A percentile compares a stretch with the other conserved stretches of the same genome.
Conservation (phyloP, 192 early-diverging fungal genomes). For the Podochytrium sp. region DNA sequence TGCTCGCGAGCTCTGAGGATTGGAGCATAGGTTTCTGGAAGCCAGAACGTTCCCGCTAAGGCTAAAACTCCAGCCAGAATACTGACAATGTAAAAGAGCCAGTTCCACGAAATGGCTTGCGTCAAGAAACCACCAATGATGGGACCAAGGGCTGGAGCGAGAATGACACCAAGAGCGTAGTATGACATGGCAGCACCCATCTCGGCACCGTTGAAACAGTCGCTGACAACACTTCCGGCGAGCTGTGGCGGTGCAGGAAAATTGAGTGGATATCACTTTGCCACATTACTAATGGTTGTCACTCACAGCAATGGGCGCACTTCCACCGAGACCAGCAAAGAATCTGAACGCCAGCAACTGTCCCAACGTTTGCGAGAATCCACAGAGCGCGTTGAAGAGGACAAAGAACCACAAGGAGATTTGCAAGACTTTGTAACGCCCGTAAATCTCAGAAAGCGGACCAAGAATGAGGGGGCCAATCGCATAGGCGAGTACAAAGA, state of each 20-base stretch:
- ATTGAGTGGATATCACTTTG: neutral
- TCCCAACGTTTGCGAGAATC: constrained; percentile 37
- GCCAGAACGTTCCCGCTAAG: constrained; percentile 51
- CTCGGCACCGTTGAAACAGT: constrained; percentile 53
- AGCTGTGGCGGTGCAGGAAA: too few species aligned
- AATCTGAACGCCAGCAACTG: constrained; percentile 52
- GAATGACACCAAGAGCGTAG: constrained; percentile 53
- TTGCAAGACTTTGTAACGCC: constrained; percentile 51
- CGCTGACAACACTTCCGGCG: constrained; percentile 52
- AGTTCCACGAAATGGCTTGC: constrained; percentile 54
- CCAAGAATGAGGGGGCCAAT: constrained; percentile 59
- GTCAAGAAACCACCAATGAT: constrained; percentile 59
- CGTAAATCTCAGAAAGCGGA: constrained; percentile 54
- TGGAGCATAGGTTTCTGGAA: constrained; percentile 60
- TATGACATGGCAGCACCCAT: constrained; percentile 60
- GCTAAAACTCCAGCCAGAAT: constrained; percentile 58
- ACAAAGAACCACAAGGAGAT: constrained; percentile 46
- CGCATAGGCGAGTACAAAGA: constrained; percentile 52
- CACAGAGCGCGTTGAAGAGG: constrained; percentile 51
- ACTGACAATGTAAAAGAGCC: constrained; percentile 61
- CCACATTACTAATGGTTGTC: neutral
- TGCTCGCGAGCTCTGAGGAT: neutral
- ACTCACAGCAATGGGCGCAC: constrained; percentile 52
- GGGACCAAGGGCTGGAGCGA: constrained; percentile 58
- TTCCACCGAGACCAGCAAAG: constrained; percentile 51